A percentile compares a stretch with the other conserved stretches of the same genome.
Evolutionary conservation across 192 early-diverging fungal species (phyloP).

Genomic region (Backusella mclennaniae): DNA sequence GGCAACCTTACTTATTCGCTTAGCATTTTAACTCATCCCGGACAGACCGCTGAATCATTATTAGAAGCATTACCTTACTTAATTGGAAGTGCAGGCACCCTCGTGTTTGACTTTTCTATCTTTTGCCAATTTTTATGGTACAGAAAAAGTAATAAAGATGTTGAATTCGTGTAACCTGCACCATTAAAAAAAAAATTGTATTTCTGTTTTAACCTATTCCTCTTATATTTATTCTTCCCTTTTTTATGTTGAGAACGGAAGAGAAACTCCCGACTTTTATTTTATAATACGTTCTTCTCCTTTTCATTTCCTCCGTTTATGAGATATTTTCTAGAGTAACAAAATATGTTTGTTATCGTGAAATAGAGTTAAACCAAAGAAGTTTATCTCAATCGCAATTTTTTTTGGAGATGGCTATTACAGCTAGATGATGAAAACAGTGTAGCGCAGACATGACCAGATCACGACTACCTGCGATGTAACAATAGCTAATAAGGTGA

Average conservation of each 20-base stretch:
- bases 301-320: not conserved
- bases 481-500: not conserved
- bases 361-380: not conserved
- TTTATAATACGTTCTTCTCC: not conserved
- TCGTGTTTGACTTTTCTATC: conserved; percentile 70
- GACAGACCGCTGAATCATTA: conserved; percentile 24
- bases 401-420: not conserved
- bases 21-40: conserved; percentile 47
- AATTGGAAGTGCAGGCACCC: conserved; percentile 67
- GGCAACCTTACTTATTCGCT: conserved; percentile 66
- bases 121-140: conserved; percentile 51
- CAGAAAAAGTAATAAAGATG: conserved; percentile 9
- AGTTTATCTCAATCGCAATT: not conserved
- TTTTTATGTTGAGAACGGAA: conserved; percentile 2
- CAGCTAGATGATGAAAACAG: not conserved
- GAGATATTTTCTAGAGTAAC: not conserved
- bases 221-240: conserved; percentile 7
- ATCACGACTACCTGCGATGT: not conserved
- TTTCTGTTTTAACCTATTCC: not conserved
- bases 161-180: not conserved
- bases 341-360: not conserved
- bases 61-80: conserved; percentile 52
- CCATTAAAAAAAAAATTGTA: not conserved
- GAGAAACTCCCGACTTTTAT: not conserved
- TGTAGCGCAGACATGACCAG: not conserved